A percentile compares a stretch with the other conserved stretches of the same genome.
Conservation (phyloP, 495 filamentous ascomycete genomes). For the Penicillium pulvis region DNA sequence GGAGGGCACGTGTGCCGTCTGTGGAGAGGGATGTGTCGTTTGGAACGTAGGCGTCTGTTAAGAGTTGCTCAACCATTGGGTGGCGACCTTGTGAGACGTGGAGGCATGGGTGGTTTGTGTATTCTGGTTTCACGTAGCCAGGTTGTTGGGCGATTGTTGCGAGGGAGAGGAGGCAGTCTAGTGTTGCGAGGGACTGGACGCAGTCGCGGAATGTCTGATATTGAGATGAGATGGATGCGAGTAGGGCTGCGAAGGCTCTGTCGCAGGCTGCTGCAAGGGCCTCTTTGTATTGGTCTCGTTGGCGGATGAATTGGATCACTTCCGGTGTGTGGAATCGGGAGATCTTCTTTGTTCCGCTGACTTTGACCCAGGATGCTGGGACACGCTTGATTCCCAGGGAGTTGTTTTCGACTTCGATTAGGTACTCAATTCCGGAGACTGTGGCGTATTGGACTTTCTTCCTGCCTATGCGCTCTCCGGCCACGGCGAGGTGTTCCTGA, state of each 20-base stretch:
- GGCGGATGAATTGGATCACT: slow-evolving; percentile 76
- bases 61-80: slow-evolving; percentile 93
- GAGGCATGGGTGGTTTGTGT: slow-evolving; percentile 69
- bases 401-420: slow-evolving; percentile 85
- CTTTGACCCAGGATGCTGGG: slow-evolving; percentile 91
- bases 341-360: slow-evolving; percentile 89
- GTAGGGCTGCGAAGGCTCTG: slow-evolving; percentile 70
- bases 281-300: slow-evolving; percentile 95
- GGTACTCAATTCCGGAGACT: slow-evolving; percentile 87
- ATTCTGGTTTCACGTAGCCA: slow-evolving; percentile 86
- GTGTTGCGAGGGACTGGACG: slow-evolving; percentile 78
- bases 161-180: slow-evolving; percentile 90
- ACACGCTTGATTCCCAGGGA: slow-evolving; percentile 72
- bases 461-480: slow-evolving; percentile 68
- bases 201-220: slow-evolving; percentile 91
- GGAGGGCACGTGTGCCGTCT: slow-evolving; percentile 68
- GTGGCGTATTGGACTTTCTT: slow-evolving; percentile 75
- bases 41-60: slow-evolving; percentile 87
- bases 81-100: slow-evolving; percentile 78
- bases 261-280: slow-evolving; percentile 91
- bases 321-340: slow-evolving; percentile 94
- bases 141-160: slow-evolving; percentile 81
- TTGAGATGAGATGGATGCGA: slow-evolving; percentile 70
- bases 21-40: slow-evolving; percentile 75
- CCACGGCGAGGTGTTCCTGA: slow-evolving; percentile 69